phyloP scores from a whole-genome alignment of 169 alveolate genomes.

The Cyclospora cayetanensis region DNA sequence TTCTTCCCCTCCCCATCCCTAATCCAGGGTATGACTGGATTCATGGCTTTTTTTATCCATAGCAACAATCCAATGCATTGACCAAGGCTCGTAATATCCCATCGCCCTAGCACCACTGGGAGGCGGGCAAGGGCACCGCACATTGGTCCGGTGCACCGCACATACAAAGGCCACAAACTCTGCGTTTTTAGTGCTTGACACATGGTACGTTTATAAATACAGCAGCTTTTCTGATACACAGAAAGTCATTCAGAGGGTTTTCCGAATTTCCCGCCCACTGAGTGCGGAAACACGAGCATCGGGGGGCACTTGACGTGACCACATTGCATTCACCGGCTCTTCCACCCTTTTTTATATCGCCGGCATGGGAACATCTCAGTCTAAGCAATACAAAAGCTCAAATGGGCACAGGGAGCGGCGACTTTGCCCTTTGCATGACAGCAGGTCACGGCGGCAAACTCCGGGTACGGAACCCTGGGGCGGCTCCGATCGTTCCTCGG shows the following conservation, averaged over 20 bases:
- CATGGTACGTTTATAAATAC: too few species aligned
- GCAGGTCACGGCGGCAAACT: background rate
- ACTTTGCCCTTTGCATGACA: background rate
- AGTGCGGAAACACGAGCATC: background rate
- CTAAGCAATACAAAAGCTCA: background rate
- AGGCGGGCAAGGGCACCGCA: slow-evolving; percentile 9
- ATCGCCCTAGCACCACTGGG: too few species aligned
- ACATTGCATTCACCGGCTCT: background rate
- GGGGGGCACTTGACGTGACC: background rate
- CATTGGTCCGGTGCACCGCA: slow-evolving; percentile 50
- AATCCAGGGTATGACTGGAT: too few species aligned
- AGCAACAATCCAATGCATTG: too few species aligned
- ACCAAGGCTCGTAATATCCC: too few species aligned
- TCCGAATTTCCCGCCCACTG: too few species aligned
- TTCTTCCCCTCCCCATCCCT: too few species aligned
- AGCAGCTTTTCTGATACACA: too few species aligned
- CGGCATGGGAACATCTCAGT: slow-evolving; percentile 52
- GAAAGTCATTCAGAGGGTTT: background rate
- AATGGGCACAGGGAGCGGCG: background rate
- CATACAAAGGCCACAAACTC: too few species aligned
- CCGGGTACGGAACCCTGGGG: background rate
- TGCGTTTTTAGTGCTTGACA: too few species aligned
- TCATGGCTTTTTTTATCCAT: too few species aligned
- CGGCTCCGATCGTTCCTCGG: background rate
- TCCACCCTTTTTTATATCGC: background rate